A percentile compares a stretch with the other conserved stretches of the same genome.
These are phyloP conservation scores for Ocimum tenuiflorum DNA, from an alignment of 257 asterid species.

Conservation along the genomic window DNA sequence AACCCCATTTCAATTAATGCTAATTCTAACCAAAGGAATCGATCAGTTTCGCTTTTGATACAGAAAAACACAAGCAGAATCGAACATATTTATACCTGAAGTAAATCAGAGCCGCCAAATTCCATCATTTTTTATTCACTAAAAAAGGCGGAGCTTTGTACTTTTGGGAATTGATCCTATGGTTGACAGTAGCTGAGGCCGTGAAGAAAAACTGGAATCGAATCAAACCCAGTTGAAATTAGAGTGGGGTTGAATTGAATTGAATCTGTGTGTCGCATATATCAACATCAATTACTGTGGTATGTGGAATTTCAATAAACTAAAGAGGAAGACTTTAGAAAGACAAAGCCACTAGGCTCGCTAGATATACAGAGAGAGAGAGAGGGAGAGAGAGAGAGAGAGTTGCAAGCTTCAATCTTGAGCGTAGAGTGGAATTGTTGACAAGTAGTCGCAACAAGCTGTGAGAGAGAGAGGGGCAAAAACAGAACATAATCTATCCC, in stretches of 20 bases:
- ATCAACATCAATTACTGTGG: slow-evolving; percentile 15
- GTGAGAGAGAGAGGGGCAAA: background rate
- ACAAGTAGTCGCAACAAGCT: slow-evolving; percentile 25
- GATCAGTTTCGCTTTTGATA: background rate
- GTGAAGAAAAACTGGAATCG: slow-evolving; percentile 18
- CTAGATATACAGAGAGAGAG: slow-evolving; percentile 5
- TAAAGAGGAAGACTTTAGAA: too few species aligned
- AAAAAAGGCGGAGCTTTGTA: slow-evolving; percentile 23
- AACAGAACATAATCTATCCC: too few species aligned
- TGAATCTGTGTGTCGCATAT: slow-evolving; percentile 4
- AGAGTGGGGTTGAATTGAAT: too few species aligned
- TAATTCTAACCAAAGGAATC: background rate
- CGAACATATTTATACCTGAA: slow-evolving; percentile 45
- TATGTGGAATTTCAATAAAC: slow-evolving; percentile 17
- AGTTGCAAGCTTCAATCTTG: slow-evolving; percentile 28
- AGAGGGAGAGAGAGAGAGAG: slow-evolving; percentile 20
- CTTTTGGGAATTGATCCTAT: slow-evolving; percentile 27
- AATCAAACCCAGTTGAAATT: slow-evolving; percentile 16
- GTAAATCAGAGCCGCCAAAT: slow-evolving; percentile 24
- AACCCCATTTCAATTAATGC: slow-evolving; percentile 14
- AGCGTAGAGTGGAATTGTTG: slow-evolving; percentile 42
- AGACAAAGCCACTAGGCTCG: slow-evolving; percentile 10
- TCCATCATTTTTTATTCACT: too few species aligned
- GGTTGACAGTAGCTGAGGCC: slow-evolving; percentile 15
- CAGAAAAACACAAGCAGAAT: slow-evolving; percentile 3